Base-by-base conservation (phyloP, 805 yeast genomes). In the Kurtzmaniella fragi region DNA sequence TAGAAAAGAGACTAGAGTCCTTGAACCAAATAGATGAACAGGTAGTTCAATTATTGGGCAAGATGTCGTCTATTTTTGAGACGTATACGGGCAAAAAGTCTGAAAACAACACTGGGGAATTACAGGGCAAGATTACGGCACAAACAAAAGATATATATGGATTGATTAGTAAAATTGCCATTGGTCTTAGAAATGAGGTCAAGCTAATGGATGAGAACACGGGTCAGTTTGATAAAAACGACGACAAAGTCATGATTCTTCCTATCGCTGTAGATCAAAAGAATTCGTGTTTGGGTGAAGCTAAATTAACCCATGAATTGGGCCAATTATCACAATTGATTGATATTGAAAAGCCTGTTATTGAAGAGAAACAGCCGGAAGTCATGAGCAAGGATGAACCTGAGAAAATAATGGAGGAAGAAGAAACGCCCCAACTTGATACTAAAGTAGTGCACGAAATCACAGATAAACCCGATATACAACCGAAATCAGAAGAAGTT, bases 241-340 rank as follows among this genome's bases (percentile, higher is more conserved):
- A 69, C 14, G 73, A 71, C 35, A 53, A 53, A 26, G 52, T 75
- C 15, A 74, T 75, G 63, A 73, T 84, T 30, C 64, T 84, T 20
- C 93, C 95, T 1, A 72, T 84, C 2, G 70, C 73, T 31, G 75
- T 84, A 17, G 83, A 81, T 37, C 80, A 80, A 46, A 82, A 82
- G 61, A 86, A 88, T 28, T 77, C 85, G 4, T 71, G 75, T 62
- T 71, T 82, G 23, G 88, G 89, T 2, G 63, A 65, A 30, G 71
- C 65, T 45, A 82, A 83, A 54, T 62, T 83, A 36, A 59, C 65
- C 8, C 71, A 69, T 32, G 79, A 78, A 48, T 43, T 79, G 38
- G 48, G 50, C 12, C 33, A 31, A 17, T 15, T 31, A 11, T 31
- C 33, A 17, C 13, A 15, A 42, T 44, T 42, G 15, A 41, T 41